Conservation (phyloP, 1,284 basidiomycete genomes). For the Marasmius oreades region DNA sequence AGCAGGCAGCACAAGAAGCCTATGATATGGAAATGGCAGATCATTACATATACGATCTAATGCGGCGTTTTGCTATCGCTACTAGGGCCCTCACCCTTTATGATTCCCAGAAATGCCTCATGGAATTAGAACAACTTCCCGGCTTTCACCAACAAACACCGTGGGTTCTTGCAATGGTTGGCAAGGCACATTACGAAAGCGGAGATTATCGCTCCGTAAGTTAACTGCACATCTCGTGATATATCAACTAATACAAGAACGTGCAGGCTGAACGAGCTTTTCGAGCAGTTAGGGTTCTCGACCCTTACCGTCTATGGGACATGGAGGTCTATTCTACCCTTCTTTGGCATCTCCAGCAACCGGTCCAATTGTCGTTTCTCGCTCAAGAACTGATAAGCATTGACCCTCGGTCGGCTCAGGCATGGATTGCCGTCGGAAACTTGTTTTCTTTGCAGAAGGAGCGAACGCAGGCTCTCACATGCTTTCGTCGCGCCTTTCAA, state of each 20-base stretch:
- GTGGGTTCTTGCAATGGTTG: slow-evolving; percentile 78
- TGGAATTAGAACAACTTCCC: slow-evolving; percentile 77
- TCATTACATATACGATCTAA: slow-evolving; percentile 77
- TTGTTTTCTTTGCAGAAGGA: slow-evolving; percentile 90
- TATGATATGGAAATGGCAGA: slow-evolving; percentile 75
- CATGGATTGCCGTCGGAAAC: slow-evolving; percentile 95
- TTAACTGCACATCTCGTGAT: slow-evolving; percentile 22
- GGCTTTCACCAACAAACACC: slow-evolving; percentile 69
- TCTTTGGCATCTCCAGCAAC: slow-evolving; percentile 86
- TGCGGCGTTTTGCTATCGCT: slow-evolving; percentile 79
- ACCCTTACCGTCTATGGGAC: slow-evolving; percentile 83
- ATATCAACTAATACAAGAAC: too few species aligned
- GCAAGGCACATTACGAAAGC: slow-evolving; percentile 83
- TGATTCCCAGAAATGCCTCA: slow-evolving; percentile 70
- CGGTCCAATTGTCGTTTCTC: slow-evolving; percentile 81
- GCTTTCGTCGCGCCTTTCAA: slow-evolving; percentile 86
- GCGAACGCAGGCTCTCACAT: slow-evolving; percentile 85
- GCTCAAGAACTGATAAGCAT: slow-evolving; percentile 87
- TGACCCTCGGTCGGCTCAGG: slow-evolving; percentile 75
- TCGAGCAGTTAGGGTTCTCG: slow-evolving; percentile 69
- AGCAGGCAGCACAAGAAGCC: slow-evolving; percentile 66
- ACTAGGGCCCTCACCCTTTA: slow-evolving; percentile 71
- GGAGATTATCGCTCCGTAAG: slow-evolving; percentile 83
- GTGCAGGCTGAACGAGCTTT: slow-evolving; percentile 83
- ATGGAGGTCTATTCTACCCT: slow-evolving; percentile 95